phyloP scores from a whole-genome alignment of 176 grass and related monocot species.

The Zoysia japonica region DNA sequence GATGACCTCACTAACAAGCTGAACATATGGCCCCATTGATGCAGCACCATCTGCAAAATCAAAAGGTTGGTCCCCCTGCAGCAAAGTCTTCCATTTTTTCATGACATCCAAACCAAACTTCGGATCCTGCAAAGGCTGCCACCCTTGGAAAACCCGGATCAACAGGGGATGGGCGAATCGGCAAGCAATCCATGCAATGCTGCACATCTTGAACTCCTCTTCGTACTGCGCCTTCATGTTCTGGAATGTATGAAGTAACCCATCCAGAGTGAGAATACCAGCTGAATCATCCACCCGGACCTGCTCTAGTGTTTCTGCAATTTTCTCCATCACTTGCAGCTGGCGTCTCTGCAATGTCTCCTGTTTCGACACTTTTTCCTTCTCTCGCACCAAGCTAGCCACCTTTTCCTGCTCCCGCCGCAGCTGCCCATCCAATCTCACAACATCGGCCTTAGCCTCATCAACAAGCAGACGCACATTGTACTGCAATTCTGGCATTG shows the following conservation, averaged over 20 bases:
- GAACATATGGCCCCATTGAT: conserved; percentile 65
- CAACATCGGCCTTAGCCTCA: conserved; percentile 61
- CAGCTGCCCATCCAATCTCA: conserved; percentile 63
- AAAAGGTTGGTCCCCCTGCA: conserved; percentile 74
- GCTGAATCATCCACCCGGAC: conserved; percentile 55
- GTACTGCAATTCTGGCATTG: conserved; percentile 78
- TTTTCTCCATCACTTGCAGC: conserved; percentile 65
- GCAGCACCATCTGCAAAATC: conserved; percentile 60
- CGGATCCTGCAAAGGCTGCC: conserved; percentile 77
- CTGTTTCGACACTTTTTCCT: conserved; percentile 61
- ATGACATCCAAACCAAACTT: conserved; percentile 70
- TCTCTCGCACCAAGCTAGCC: conserved; percentile 61
- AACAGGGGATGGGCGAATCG: conserved; percentile 62
- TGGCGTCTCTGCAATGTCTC: conserved; percentile 60
- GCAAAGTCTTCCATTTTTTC: conserved; percentile 62
- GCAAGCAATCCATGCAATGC: conserved; percentile 70
- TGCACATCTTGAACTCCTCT: conserved; percentile 84
- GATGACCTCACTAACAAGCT: conserved; percentile 78
- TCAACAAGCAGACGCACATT: conserved; percentile 77
- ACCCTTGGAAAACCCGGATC: conserved; percentile 70
- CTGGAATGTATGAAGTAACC: conserved; percentile 56
- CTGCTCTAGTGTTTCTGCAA: conserved; percentile 60
- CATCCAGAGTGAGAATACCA: conserved; percentile 58
- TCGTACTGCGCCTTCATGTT: conserved; percentile 51
- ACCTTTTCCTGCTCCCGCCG: conserved; percentile 65